A percentile compares a stretch with the other conserved stretches of the same genome.
phyloP scores from a whole-genome alignment of 768 basidiomycete genomes.

The Suillus sp. region DNA sequence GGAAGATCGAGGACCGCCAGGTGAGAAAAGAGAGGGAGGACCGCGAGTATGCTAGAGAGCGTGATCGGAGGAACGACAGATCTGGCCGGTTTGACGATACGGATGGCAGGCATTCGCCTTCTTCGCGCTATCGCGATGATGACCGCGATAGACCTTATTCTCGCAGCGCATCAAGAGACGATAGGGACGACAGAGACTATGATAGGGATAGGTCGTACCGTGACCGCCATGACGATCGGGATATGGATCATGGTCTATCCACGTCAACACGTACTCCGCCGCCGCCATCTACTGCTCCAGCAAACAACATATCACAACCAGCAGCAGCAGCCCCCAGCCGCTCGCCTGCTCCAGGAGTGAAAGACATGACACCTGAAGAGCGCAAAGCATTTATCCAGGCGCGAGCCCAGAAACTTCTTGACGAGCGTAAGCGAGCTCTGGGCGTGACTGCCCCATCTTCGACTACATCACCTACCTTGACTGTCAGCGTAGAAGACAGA shows the following conservation, averaged over 20 bases:
- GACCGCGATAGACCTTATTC: slow-evolving; percentile 57
- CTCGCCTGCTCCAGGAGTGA: slow-evolving; percentile 61
- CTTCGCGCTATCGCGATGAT: slow-evolving; percentile 37
- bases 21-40: slow-evolving; percentile 76
- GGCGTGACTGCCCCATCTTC: slow-evolving; percentile 60
- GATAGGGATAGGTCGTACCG: slow-evolving; percentile 32
- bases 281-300: slow-evolving; percentile 46
- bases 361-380: slow-evolving; percentile 84
- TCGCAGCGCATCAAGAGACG: slow-evolving; percentile 40
- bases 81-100: slow-evolving; percentile 68
- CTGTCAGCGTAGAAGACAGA: slow-evolving; percentile 82
- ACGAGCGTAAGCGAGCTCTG: slow-evolving; percentile 82
- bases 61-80: slow-evolving; percentile 83
- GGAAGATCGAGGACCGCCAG: slow-evolving; percentile 77
- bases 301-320: slow-evolving; percentile 42
- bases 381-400: slow-evolving; percentile 74
- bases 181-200: slow-evolving; percentile 42
- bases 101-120: slow-evolving; percentile 35
- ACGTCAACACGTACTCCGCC: slow-evolving; percentile 45
- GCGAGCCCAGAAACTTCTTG: slow-evolving; percentile 79
- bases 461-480: slow-evolving; percentile 50
- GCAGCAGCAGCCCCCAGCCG: slow-evolving; percentile 45
- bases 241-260: slow-evolving; percentile 40
- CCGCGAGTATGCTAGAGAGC: slow-evolving; percentile 72
- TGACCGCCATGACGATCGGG: slow-evolving; percentile 38